Evolutionary conservation across 1,139 yeast genomes (phyloP), one percentile per base, ranked within the genome.

Genomic region (Yamadazyma friedrichii): DNA sequence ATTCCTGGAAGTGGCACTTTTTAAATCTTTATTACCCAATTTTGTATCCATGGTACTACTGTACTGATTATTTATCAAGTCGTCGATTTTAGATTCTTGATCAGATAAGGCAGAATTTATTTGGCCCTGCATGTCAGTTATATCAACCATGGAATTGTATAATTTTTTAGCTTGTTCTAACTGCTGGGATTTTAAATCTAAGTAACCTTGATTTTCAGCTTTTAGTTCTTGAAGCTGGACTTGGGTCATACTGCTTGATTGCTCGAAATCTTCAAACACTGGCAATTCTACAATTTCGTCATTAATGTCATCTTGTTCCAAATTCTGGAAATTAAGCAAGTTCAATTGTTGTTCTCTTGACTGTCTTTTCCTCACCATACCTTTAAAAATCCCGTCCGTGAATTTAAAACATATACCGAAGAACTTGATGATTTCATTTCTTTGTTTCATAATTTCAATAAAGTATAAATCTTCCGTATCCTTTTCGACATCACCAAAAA

Each of bases 71-170:
- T 84, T 86, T 43, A 83, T 64, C 46, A 93, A 68, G 32, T 73
- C 69, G 42, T 78, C 74, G 30, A 93, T 87, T 58, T 80, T 84
- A 40, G 83, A 85, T 3, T 87, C 80, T 61, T 93, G 98, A 0
- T 80, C 64, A 28, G 82, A 81, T 40, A 93, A 67, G 55, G 91
- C 95, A 39, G 83, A 70, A 3, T 89, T 76, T 45, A 93, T 70
- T 54, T 88, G 95, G 26, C 84, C 74, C 55, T 89, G 95, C 48
- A 93, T 63, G 42, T 82, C 80, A 2, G 93, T 78, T 38, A 93
- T 85, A 56, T 89, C 97, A 40, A 82, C 64, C 67, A 91, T 82
- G 2, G 95, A 80, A 45, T 73, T 74, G 56, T 89, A 94, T n/a
- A 93, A 78, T 46, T 75, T 69, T 48, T 79, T 81, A 9, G 82